Base-by-base conservation (phyloP, 768 basidiomycete genomes). In the Cubamyces lactineus region DNA sequence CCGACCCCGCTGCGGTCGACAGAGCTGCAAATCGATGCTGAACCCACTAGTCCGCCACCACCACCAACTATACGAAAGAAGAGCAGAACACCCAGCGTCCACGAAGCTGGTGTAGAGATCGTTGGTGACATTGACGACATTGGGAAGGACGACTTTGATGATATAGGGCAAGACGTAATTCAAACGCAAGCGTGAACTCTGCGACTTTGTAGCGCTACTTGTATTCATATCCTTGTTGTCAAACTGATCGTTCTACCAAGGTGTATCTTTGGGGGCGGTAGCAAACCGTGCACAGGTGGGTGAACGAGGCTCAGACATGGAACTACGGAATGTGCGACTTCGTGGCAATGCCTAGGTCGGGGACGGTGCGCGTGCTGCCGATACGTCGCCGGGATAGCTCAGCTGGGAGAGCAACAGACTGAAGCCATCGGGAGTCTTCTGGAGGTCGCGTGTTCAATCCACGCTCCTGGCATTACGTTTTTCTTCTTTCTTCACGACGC, bases 331-430 rank as follows among this genome's bases (percentile, higher is more conserved):
- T 34, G 34, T 34, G 11, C 11, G 34, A 34, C 28, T 30, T 30
- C 4, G 3, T 30, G 8, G 28, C 28, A 8, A 8, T 30, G 3
- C 28, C 28, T 30, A 8, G 4, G 4, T 30, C 4, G 28, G 28
- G 8, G 41, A 42, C 12, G 41, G 4, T 42, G 41, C 12, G 11
- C 13, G 41, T 12, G 4, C 13, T 42, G 15, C 11, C 3, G 41
- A n/a, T 17, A 6, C n/a, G n/a, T 15, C 19, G 42, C 42, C 71
- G 71, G 67, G 68, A 72, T 72, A 72, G 71, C 71, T 72, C 69
- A 72, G 71, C 68, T 72, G 71, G 71, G 71, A 72, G 71, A 72
- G 71, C 71, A 69, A 68, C 69, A 72, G 71, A 72, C 71, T 71
- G 71, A 71, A 80, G 70, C 16, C 6, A 30, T 53, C 19, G 19